phyloP scores from a whole-genome alignment of 2,329 filamentous ascomycete genomes.

The Aspergillus glaucus region DNA sequence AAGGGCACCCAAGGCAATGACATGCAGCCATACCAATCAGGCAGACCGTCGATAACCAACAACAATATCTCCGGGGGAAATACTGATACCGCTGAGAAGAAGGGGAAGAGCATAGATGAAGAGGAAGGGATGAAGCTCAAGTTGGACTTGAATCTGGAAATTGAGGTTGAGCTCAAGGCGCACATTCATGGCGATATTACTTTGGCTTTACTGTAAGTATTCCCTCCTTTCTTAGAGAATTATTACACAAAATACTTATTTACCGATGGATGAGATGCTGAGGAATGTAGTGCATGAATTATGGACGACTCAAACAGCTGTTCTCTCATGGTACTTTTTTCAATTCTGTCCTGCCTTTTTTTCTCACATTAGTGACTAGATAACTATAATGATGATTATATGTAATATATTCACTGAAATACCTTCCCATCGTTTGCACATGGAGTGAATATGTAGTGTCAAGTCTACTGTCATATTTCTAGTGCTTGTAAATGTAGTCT shows the following conservation, averaged over 20 bases:
- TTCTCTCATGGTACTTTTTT: too few relatives aligned
- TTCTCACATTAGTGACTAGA: too few relatives aligned
- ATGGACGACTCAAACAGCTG: neutral
- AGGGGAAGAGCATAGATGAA: conserved; percentile 24
- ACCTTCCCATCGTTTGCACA: too few relatives aligned
- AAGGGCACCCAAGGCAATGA: conserved; percentile 11
- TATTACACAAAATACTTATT: conserved; percentile 2
- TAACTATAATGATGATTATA: too few relatives aligned
- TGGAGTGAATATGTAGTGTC: too few relatives aligned
- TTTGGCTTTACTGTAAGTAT: conserved; percentile 43
- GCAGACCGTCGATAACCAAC: conserved; percentile 11
- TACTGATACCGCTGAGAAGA: conserved; percentile 23
- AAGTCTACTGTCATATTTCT: too few relatives aligned
- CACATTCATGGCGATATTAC: conserved; percentile 60
- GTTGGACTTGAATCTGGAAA: conserved; percentile 56
- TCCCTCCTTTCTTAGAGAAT: neutral
- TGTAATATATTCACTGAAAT: too few relatives aligned
- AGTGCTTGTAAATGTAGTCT: too few relatives aligned
- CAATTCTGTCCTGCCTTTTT: too few relatives aligned
- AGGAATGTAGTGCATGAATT: conserved; percentile 11
- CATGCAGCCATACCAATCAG: conserved; percentile 21
- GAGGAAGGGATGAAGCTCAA: conserved; percentile 48
- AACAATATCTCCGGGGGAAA: conserved; percentile 15
- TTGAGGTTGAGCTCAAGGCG: conserved; percentile 59
- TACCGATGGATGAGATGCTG: conserved; percentile 8